Evolutionary conservation across 2,329 filamentous ascomycete genomes (phyloP).

Genomic region (Arthroderma sp.): DNA sequence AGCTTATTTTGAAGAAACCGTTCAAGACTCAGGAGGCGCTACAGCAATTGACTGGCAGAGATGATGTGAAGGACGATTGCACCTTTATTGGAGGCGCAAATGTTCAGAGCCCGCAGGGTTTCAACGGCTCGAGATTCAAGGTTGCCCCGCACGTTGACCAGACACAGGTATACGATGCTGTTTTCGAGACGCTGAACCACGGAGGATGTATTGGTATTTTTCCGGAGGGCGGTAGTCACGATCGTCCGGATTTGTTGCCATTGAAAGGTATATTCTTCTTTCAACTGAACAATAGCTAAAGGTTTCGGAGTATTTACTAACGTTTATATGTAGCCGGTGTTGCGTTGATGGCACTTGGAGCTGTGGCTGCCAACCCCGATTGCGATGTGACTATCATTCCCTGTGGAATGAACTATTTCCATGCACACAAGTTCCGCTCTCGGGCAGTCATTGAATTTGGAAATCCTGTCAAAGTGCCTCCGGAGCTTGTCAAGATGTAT

Average conservation of each 20-base stretch:
- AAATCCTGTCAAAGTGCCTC: constrained; percentile 70
- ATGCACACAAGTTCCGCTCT: constrained; percentile 95
- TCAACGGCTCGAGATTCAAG: constrained; percentile 70
- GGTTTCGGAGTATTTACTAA: constrained; percentile 6
- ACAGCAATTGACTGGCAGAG: constrained; percentile 68
- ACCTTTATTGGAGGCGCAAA: constrained; percentile 47
- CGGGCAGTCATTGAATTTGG: constrained; percentile 94
- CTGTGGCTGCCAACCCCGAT: constrained; percentile 70
- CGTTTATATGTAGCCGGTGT: constrained; percentile 59
- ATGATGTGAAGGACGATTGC: constrained; percentile 57
- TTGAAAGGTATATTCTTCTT: constrained; percentile 50
- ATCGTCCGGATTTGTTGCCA: constrained; percentile 79
- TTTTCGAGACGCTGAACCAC: constrained; percentile 68
- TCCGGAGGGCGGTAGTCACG: constrained; percentile 91
- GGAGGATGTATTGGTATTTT: constrained; percentile 94
- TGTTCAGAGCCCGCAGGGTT: constrained; percentile 44
- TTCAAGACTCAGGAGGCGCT: constrained; percentile 68
- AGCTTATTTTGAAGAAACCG: constrained; percentile 74
- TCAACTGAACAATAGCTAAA: too few relatives aligned
- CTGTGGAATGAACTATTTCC: constrained; percentile 99
- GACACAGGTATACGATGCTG: constrained; percentile 82
- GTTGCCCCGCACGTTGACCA: constrained; percentile 89
- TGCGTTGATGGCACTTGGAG: constrained; percentile 92
- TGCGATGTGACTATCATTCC: constrained; percentile 91
- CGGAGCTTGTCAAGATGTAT: constrained; percentile 74